Conservation (phyloP, 1,139 yeast species). For the Suhomyces taliae region DNA sequence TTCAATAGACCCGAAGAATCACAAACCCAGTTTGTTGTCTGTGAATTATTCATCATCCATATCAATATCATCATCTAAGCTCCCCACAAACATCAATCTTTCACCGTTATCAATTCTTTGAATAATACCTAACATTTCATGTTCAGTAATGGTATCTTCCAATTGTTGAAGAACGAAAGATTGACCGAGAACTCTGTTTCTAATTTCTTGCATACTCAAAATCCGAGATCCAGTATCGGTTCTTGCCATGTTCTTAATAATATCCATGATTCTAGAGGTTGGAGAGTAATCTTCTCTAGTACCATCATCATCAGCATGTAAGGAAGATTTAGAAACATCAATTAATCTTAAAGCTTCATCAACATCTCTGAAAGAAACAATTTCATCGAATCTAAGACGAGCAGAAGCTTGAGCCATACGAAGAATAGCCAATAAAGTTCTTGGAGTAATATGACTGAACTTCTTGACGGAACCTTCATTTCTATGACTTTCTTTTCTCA, state of each 20-base stretch:
- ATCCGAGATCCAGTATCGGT: constrained; percentile 43
- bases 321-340: constrained; percentile 82
- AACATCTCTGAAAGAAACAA: constrained; percentile 76
- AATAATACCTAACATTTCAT: constrained; percentile 74
- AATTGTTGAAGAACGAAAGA: constrained; percentile 84
- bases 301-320: constrained; percentile 54
- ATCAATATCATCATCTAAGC: constrained; percentile 19
- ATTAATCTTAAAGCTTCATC: constrained; percentile 92
- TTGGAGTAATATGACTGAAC: constrained; percentile 90
- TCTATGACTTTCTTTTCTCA: constrained; percentile 86
- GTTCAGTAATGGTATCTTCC: constrained; percentile 72
- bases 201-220: constrained; percentile 58
- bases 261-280: constrained; percentile 60
- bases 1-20: no score
- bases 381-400: constrained; percentile 74
- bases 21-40: neutral
- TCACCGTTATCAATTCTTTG: constrained; percentile 69
- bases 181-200: constrained; percentile 72
- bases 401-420: constrained; percentile 96
- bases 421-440: constrained; percentile 87
- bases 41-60: constrained; percentile 19
- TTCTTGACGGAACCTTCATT: constrained; percentile 78
- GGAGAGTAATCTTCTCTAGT: constrained; percentile 54
- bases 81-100: constrained; percentile 43
- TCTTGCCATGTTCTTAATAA: constrained; percentile 54